Evolutionary conservation across 176 grass and related monocot genomes (phyloP), one percentile per base, ranked within the genome.

Genomic region (Carex scoparia): DNA sequence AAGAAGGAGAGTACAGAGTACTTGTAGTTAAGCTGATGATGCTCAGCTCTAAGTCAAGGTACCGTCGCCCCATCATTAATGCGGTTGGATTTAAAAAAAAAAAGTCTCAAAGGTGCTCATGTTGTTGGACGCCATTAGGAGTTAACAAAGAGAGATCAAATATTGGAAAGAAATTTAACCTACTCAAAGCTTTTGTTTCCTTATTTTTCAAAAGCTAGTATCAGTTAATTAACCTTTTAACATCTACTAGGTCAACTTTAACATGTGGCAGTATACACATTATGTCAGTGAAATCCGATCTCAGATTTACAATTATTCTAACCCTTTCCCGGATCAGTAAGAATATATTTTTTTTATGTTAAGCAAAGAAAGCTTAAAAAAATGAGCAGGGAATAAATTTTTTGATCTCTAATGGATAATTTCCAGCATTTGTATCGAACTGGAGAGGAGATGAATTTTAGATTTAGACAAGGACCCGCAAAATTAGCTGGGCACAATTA

Each of bases 221-320:
- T 2, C 70, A 35, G 33, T 3, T 35, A 35, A 18, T 48, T 72
- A 48, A 72, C 67, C 67, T 40, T 10, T 40, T 44, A 70, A 19
- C 30, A 13, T 13, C 46, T 76, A 76, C 44, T 54, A 30, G 72
- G 72, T 76, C 72, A 76, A 76, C 72, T 54, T 76, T 76, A 76
- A 55, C 72, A 76, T 76, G 72, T 76, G 72, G 11, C 23, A 14
- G 48, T 76, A 54, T 76, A 54, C 0, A 55, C 11, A 55, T 54
- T 31, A 55, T 53, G 23, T 31, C 48, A 76, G 72, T 32, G 35
- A 55, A 76, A 75, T 53, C 42, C 18, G 46, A 75, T 75, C 71
- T 53, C 46, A 75, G n/a, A 75, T 75, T 75, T 53, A 75, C n/a
- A 5, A 75, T 75, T 75, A 75, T 75, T 35, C 33, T 35, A 35